Evolutionary conservation across 2,329 filamentous ascomycete species (phyloP), one percentile per base, ranked within the genome.

Genomic region (Furcasterigmium furcatum): DNA sequence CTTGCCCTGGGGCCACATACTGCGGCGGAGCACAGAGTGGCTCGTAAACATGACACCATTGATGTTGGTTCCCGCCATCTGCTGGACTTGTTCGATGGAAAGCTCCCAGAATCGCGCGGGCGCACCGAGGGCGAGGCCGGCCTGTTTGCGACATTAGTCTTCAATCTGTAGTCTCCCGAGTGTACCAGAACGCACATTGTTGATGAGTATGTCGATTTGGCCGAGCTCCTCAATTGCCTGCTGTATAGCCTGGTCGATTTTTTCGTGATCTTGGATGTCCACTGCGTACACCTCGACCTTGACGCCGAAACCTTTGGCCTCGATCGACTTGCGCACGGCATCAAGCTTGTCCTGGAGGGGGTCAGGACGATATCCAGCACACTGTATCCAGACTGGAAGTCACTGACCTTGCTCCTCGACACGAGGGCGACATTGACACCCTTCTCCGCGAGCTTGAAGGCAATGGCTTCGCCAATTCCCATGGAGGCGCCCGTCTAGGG

Each of bases 31-130:
- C 0, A 70, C 70, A 0, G 67, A 63, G 47, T 76, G 65, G 0
- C 71, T 67, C 1, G 63, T 63, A 40, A 65, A 72, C 66, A 76
- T 73, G 52, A 66, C 61, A 2, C 74, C 73, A 45, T 68, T 68
- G 48, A 76, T 65, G 48, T 77, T 76, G 0, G 72, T 76, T 34
- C 58, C 56, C 35, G 66, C 67, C 71, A 76, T 76, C 5, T 65
- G 67, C 4, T 62, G 55, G 27, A 76, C 67, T 9, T 72, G 61
- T 6, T 58, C 46, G 27, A 74, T 64, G 13, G 62, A 58, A 16
- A 74, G 60, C 9, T 72, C 62, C 0, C 62, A 62, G 48, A 76
- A 76, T 0, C 53, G 45, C 1, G 59, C 55, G 0, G 72, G 72
- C 0, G 73, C 71, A 4, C 72, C 72, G 2, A 76, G 55, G 0